A percentile compares a stretch with the other conserved stretches of the same genome.
phyloP scores from a whole-genome alignment of 2,329 filamentous ascomycete species.

The Pseudogymnoascus sp. region DNA sequence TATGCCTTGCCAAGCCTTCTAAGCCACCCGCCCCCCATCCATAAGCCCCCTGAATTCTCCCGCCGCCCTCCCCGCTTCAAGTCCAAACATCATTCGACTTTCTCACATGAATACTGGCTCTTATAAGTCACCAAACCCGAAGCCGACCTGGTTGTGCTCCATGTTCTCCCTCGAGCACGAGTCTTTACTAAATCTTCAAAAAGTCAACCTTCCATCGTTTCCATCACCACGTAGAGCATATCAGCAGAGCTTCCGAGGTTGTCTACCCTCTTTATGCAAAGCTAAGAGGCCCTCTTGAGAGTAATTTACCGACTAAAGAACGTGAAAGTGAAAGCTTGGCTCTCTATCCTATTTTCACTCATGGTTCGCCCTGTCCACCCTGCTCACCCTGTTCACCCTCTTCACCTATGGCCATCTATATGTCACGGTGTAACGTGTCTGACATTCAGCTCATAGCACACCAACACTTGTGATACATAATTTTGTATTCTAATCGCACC shows the following conservation, averaged over 20 bases:
- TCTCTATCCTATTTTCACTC: not conserved
- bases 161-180: no score
- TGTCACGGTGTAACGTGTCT: not conserved
- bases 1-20: not conserved
- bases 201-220: no score
- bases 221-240: not conserved
- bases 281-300: not conserved
- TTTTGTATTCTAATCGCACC: not conserved
- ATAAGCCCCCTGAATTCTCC: not conserved
- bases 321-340: not conserved
- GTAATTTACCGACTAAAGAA: not conserved
- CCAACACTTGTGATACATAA: not conserved
- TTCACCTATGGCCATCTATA: not conserved
- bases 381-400: not conserved
- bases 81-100: not conserved
- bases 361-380: not conserved
- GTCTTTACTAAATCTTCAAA: no score
- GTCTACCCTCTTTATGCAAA: not conserved
- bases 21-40: not conserved
- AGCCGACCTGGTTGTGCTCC: no score
- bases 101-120: no score
- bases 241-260: not conserved
- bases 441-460: no score
- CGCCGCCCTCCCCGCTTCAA: not conserved
- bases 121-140: no score